These are phyloP conservation scores for Hamamelis virginiana DNA, from an alignment of 164 flowering plant species.

Conservation along the genomic window DNA sequence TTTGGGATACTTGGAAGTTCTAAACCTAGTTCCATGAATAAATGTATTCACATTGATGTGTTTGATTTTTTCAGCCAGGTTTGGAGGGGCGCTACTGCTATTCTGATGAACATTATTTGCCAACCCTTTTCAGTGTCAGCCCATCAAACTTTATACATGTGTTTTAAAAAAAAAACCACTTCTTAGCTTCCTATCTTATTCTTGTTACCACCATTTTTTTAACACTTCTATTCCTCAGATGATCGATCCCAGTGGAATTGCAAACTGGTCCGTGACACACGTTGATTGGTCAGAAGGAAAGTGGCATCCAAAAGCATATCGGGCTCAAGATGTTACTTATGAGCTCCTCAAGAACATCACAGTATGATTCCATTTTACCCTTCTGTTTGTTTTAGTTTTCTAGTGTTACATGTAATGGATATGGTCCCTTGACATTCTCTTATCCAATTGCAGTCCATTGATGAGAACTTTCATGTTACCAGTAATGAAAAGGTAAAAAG, in stretches of 20 bases:
- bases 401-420: not conserved
- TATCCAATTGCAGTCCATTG: constrained; percentile 26
- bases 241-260: constrained; percentile 41
- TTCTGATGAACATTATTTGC: constrained; percentile 41
- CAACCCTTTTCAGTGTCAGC: constrained; percentile 36
- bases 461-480: constrained; percentile 26
- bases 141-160: not conserved
- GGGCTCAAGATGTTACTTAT: constrained; percentile 28
- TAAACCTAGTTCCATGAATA: not conserved
- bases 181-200: not conserved
- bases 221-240: constrained; percentile 19
- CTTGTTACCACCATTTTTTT: not conserved
- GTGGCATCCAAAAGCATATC: constrained; percentile 43
- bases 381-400: not conserved
- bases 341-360: constrained; percentile 32
- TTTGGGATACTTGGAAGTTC: not conserved
- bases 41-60: not conserved
- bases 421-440: not conserved
- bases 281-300: constrained; percentile 51
- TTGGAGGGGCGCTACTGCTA: constrained; percentile 38
- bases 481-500: constrained; percentile 29
- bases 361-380: constrained; percentile 9
- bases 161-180: not conserved
- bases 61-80: constrained; percentile 29
- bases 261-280: constrained; percentile 44